Base-by-base conservation (phyloP, 352 stramenopile genomes). In the Pythium vanterpoolii region DNA sequence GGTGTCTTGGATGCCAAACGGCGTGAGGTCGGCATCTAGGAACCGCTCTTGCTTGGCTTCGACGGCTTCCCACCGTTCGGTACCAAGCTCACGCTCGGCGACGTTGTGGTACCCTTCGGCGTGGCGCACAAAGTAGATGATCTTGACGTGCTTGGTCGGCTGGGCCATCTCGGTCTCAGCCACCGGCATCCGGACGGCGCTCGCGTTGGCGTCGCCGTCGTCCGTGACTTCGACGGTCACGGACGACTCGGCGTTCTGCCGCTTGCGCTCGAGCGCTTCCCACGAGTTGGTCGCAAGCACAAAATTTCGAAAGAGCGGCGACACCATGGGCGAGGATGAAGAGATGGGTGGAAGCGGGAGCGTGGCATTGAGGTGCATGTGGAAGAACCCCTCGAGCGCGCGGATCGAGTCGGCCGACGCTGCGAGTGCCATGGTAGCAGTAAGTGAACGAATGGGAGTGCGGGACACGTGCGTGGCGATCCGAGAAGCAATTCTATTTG, bases 121-220 rank as follows among this genome's bases (percentile, higher is more conserved):
- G 45, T 91, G 83, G 23, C 83, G 79, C 52, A 93, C 71, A n/a
- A 90, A 72, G 71, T 90, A 91, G 19, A 90, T 60, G 51, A 87
- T 79, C 65, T 90, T 93, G 53, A 88, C 49, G 24, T 69, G 60
- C 27, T 59, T 68, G 34, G 58, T 65, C 31, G 45, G 33, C 26
- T 18, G 21, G n/a, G n/a, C n/a, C 23, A 19, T 46, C 40, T 9
- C 16, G 40, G 5, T 16, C 40, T 2, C 9, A 44, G 40, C 13
- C 16, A 16, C 7, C n/a, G 40, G 24, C n/a, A 21, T 28, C 8
- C 26, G 26, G 10, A 30, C 31, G 4, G 42, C 49, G 27, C 61
- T 63, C 31, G 54, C 51, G 48, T 54, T 64, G 5, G 39, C 62
- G 24, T 57, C 51, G 52, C 62, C 62, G 33, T 69, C 55, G 43